A percentile compares a stretch with the other conserved stretches of the same genome.
phyloP scores from a whole-genome alignment of 208 protist species.

The Leishmania lainsoni region DNA sequence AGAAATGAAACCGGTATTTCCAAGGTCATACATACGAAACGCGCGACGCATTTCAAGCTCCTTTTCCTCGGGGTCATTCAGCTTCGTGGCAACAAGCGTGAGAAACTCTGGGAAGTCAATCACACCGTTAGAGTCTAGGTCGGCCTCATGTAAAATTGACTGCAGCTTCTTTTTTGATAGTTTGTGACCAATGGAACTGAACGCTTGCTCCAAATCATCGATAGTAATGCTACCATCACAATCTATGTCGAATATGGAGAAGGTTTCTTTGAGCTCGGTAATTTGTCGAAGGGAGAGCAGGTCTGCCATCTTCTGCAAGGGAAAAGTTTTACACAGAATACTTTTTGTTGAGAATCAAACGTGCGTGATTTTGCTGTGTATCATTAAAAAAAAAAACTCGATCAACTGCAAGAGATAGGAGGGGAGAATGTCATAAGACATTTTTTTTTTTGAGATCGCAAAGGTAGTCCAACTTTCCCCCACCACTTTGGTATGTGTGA shows the following conservation, averaged over 20 bases:
- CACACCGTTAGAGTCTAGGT: slow-evolving; percentile 97
- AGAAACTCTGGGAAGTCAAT: slow-evolving; percentile 98
- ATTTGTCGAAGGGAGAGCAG: slow-evolving; percentile 98
- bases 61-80: slow-evolving; percentile 91
- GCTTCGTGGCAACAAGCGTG: slow-evolving; percentile 86
- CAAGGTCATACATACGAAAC: slow-evolving; percentile 95
- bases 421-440: neutral
- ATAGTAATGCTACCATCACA: slow-evolving; percentile 98
- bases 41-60: slow-evolving; percentile 92
- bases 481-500: neutral
- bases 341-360: neutral
- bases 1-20: slow-evolving; percentile 94
- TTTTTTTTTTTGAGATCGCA: neutral
- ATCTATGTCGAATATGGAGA: slow-evolving; percentile 99
- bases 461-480: neutral
- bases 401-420: neutral
- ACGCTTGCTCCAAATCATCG: slow-evolving; percentile 99
- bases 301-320: slow-evolving; percentile 69
- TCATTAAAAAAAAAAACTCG: too few relatives aligned
- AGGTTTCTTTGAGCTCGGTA: slow-evolving; percentile 99
- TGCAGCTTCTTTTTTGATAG: slow-evolving; percentile 92
- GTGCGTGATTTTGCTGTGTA: neutral
- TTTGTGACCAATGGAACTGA: slow-evolving; percentile 98
- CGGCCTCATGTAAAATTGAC: slow-evolving; percentile 96
- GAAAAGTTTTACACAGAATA: neutral